Conservation (phyloP, 2,329 filamentous ascomycete species). For the Venturiaceae sp. region DNA sequence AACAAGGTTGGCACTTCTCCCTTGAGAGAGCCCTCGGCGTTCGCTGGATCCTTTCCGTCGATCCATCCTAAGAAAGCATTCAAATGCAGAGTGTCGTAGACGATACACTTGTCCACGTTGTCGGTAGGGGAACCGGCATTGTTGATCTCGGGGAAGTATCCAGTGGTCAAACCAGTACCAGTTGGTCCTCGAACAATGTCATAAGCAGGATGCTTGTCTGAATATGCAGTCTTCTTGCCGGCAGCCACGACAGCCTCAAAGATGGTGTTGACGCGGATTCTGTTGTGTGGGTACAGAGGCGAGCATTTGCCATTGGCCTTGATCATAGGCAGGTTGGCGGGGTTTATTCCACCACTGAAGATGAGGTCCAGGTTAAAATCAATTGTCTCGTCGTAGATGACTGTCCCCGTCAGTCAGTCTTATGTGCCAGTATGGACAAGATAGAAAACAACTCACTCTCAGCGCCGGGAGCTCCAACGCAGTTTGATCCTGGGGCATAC, state of each 20-base stretch:
- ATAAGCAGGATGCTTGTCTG: constrained; percentile 22
- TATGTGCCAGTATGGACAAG: background rate
- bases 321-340: constrained; percentile 13
- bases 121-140: constrained; percentile 12
- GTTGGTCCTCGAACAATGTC: constrained; percentile 19
- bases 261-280: constrained; percentile 19
- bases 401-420: constrained; percentile 9
- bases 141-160: constrained; percentile 21
- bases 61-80: constrained; percentile 18
- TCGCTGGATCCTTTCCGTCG: constrained; percentile 12
- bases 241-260: constrained; percentile 21
- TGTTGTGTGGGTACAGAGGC: constrained; percentile 17
- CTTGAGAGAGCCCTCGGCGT: constrained; percentile 12
- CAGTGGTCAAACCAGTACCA: constrained; percentile 18
- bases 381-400: constrained; percentile 16
- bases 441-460: constrained; percentile 13
- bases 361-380: constrained; percentile 16
- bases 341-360: constrained; percentile 18
- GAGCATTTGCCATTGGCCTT: constrained; percentile 14
- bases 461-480: constrained; percentile 15
- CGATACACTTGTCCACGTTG: constrained; percentile 13
- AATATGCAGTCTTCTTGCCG: constrained; percentile 17
- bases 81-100: constrained; percentile 19
- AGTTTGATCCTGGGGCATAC: constrained; percentile 15
- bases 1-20: constrained; percentile 16